Base-by-base conservation (phyloP, 2,329 filamentous ascomycete species). In the Sporothrix pseudoabietina region DNA sequence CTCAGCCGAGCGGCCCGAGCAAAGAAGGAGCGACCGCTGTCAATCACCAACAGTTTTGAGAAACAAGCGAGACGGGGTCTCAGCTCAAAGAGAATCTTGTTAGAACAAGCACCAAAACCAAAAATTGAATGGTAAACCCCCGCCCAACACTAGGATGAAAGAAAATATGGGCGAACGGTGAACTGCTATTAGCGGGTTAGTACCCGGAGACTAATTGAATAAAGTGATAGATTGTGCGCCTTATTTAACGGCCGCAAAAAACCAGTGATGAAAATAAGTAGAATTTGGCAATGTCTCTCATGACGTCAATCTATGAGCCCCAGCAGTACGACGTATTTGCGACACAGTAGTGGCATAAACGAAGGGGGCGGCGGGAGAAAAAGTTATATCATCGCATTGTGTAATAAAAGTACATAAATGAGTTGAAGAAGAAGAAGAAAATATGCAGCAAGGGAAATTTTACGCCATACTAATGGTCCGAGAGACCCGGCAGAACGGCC, bases 1-100 rank as follows among this genome's bases (percentile, higher is more conserved):
- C 68, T 32, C 49, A 41, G 35, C 68, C 68, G 68, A 70, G 68
- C 68, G 68, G 68, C 49, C 68, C 68, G 68, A 30, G 32, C 52
- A 10, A 26, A 22, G 68, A 57, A 70, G 52, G 52, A 59, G 35
- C 52, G 68, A 26, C 52, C 47, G 16, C 41, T 32, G 19, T 30
- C 32, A 61, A 47, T 47, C 61, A 66, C 9, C 22, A 47, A 16
- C 39, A 66, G 39, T 19, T 26, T 5, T 5, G 26, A 49, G 14
- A 16, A 14, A 49, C 14, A 49, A 14, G 44, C 44, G 39, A 66
- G 41, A 47, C 61, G 30, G 39, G 39, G 61, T 66, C 39, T 66
- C 19, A 47, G 39, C 22, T 47, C 39, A 66, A 16, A 66, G 39
- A 41, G 8, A 22, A 47, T 1, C 9, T 35, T 35, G 8, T 9